A percentile compares a stretch with the other conserved stretches of the same genome.
Conservation (phyloP, 208 protist genomes). For the Leishmania martiniquensis region DNA sequence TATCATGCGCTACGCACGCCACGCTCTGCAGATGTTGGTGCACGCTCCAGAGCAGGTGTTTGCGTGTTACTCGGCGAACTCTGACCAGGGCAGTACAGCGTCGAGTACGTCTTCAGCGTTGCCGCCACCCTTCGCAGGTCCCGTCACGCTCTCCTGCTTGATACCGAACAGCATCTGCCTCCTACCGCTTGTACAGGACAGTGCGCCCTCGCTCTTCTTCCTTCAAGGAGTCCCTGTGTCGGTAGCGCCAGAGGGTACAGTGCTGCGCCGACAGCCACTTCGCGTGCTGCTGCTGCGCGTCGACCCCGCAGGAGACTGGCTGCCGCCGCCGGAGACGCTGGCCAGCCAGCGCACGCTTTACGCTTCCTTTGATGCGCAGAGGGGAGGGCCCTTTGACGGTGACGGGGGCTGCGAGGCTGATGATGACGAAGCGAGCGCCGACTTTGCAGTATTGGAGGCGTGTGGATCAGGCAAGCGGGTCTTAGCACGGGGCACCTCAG, state of each 20-base stretch:
- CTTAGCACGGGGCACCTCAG: background rate
- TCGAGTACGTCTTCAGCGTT: background rate
- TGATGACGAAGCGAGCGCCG: background rate
- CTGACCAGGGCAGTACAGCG: background rate
- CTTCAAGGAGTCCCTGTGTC: conserved; percentile 1
- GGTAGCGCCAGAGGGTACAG: background rate
- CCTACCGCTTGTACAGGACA: background rate
- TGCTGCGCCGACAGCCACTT: conserved; percentile 7
- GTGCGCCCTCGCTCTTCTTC: conserved; percentile 14
- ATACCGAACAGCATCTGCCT: conserved; percentile 10
- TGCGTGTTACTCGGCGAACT: conserved; percentile 2
- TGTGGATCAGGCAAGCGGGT: conserved; percentile 6
- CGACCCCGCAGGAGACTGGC: conserved; percentile 53
- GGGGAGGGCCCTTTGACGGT: background rate
- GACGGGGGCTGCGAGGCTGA: background rate
- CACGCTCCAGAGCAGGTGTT: conserved; percentile 9
- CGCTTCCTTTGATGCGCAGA: conserved; percentile 25
- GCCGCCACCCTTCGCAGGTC: background rate
- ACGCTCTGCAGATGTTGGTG: conserved; percentile 4
- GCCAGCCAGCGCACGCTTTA: conserved; percentile 38
- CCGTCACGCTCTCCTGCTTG: conserved; percentile 14
- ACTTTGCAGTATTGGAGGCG: conserved; percentile 18
- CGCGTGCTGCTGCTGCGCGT: conserved; percentile 63
- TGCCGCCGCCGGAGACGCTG: conserved; percentile 38
- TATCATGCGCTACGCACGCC: background rate